Base-by-base conservation (phyloP, 371 early-diverging fungal species). In the Mortierella sp. region DNA sequence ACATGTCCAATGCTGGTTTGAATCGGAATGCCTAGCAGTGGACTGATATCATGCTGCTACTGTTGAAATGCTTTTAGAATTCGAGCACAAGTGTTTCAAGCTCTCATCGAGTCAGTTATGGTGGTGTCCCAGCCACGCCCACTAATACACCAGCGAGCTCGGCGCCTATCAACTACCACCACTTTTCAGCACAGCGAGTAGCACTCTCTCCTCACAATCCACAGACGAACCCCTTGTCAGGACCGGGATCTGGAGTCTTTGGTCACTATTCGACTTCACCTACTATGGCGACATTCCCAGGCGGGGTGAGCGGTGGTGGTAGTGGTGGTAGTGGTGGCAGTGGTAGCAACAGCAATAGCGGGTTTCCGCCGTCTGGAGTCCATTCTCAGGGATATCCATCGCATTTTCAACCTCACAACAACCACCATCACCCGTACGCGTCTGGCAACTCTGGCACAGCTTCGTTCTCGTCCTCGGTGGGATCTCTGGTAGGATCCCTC, bases 131-230 rank as follows among this genome's bases (percentile, higher is more conserved):
- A 25, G 74, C 74, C 10, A 73, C 74, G 19, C 74, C 74, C 17
- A 67, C 74, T 44, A 73, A 73, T 44, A 73, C 74, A 0, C 74
- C 74, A 25, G 74, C 74, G 13, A 73, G 67, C 21, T 63, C 67
- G 24, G 74, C 74, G 1, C 74, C 74, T 4, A 73, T 73, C 54
- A 73, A 48, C 37, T 55, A 50, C 29, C 74, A 73, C 16, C 41
- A 54, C 22, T 73, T 73, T 45, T 54, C 67, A 2, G 41, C 58
- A 13, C 74, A 73, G n/a, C 74, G 74, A 3, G 60, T 60, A 5
- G 54, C 55, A 0, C 63, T 67, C 40, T 63, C 63, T 3, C 74
- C 67, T 2, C 61, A 71, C 41, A 61, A 21, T 2, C 46, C 62
- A 24, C 49, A 54, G 27, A 47, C 17, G 21, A 69, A 58, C 25